phyloP scores from a whole-genome alignment of 2,329 filamentous ascomycete genomes.

The Bertia moriformis region DNA sequence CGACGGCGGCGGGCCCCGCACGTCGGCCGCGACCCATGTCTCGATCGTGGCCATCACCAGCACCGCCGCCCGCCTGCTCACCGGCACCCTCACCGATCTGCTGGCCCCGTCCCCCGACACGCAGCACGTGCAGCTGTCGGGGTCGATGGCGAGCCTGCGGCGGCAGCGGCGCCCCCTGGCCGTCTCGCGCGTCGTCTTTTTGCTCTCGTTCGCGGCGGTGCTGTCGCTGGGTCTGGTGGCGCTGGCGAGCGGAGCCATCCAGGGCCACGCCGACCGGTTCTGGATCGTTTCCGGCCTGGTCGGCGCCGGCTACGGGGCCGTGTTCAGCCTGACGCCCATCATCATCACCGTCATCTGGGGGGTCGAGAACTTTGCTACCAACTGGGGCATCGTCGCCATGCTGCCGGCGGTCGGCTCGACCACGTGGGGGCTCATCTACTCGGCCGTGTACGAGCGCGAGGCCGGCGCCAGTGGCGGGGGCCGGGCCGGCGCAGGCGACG shows the following conservation, averaged over 20 bases:
- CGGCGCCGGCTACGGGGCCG: slow-evolving; percentile 81
- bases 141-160: slow-evolving; percentile 20
- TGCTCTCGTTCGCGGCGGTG: slow-evolving; percentile 60
- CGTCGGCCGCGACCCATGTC: slow-evolving; percentile 72
- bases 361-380: slow-evolving; percentile 95
- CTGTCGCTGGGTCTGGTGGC: slow-evolving; percentile 65
- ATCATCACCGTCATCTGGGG: slow-evolving; percentile 97
- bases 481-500: slow-evolving; percentile 13
- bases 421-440: slow-evolving; percentile 84
- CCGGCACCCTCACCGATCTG: slow-evolving; percentile 76
- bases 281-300: slow-evolving; percentile 74
- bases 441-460: slow-evolving; percentile 59
- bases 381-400: slow-evolving; percentile 91
- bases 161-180: slow-evolving; percentile 26
- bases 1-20: slow-evolving; percentile 37
- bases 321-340: slow-evolving; percentile 79
- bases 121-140: slow-evolving; percentile 34
- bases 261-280: slow-evolving; percentile 65
- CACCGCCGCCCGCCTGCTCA: slow-evolving; percentile 77
- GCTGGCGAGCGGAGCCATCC: slow-evolving; percentile 61
- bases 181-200: slow-evolving; percentile 67
- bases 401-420: slow-evolving; percentile 77
- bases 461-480: slow-evolving; percentile 31
- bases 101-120: slow-evolving; percentile 57
- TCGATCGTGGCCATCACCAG: slow-evolving; percentile 83